These are phyloP conservation scores for Ascochyta fabae DNA, from an alignment of 2,329 filamentous ascomycete genomes.

Conservation along the genomic window DNA sequence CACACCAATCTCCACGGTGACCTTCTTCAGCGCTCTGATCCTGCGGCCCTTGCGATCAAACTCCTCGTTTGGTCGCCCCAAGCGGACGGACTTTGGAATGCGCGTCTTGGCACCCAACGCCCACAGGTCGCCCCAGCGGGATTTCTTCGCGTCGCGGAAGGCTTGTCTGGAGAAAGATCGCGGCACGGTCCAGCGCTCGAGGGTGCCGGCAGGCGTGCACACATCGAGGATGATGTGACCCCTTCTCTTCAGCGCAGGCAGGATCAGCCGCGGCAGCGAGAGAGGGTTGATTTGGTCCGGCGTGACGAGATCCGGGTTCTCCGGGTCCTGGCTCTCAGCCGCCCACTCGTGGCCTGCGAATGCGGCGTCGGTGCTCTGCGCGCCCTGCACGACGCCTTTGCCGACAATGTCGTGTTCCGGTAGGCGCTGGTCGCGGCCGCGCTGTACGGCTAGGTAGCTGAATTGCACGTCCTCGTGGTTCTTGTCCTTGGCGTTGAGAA, in stretches of 20 bases:
- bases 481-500: constrained; percentile 70
- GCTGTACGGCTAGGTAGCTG: constrained; percentile 85
- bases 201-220: constrained; percentile 82
- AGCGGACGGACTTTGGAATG: constrained; percentile 64
- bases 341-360: constrained; percentile 71
- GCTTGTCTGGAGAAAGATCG: constrained; percentile 79
- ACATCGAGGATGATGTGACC: constrained; percentile 90
- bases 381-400: constrained; percentile 56
- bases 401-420: constrained; percentile 40
- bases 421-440: constrained; percentile 68
- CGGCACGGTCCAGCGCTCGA: constrained; percentile 94
- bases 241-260: constrained; percentile 83
- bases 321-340: constrained; percentile 13
- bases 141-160: constrained; percentile 91
- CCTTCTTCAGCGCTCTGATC: constrained; percentile 41
- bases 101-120: constrained; percentile 91
- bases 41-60: constrained; percentile 49
- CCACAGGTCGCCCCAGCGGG: constrained; percentile 93
- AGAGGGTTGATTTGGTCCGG: constrained; percentile 58
- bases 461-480: constrained; percentile 93
- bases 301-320: constrained; percentile 33
- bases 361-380: constrained; percentile 67
- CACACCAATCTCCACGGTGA: constrained; percentile 39
- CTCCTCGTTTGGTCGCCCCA: constrained; percentile 59
- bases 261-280: constrained; percentile 77